Percentiles rank a stretch among this genome's conserved stretches.
These are phyloP conservation scores for Lepidium sativum DNA, from an alignment of 345 rosid species.

Conservation along the genomic window DNA sequence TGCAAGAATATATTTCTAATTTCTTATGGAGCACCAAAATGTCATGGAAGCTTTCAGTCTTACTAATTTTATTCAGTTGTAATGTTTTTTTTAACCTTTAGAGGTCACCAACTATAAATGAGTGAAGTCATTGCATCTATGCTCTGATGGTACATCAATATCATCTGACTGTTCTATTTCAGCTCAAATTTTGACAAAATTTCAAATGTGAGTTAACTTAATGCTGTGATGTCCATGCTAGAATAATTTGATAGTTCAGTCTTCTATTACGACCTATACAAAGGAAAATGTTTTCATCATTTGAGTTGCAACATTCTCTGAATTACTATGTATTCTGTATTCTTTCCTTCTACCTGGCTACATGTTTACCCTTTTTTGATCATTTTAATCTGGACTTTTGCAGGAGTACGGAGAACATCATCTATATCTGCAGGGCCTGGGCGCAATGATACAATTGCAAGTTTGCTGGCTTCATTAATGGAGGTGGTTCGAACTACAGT, in stretches of 20 bases:
- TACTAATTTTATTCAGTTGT: neutral
- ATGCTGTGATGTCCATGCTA: neutral
- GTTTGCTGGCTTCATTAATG: constrained; percentile 87
- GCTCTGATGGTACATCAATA: constrained; percentile 5
- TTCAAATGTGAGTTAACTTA: neutral
- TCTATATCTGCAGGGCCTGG: constrained; percentile 57
- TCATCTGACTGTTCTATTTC: constrained; percentile 2
- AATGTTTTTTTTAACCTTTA: neutral
- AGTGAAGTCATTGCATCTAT: constrained; percentile 1
- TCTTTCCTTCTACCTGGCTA: neutral
- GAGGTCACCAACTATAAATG: neutral
- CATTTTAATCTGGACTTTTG: constrained; percentile 1
- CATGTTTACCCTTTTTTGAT: neutral
- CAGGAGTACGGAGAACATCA: constrained; percentile 61
- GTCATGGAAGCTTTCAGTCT: constrained; percentile 4
- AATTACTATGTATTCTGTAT: neutral
- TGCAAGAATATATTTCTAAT: constrained; percentile 1
- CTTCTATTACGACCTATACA: neutral
- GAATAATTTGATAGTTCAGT: neutral
- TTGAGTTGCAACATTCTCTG: neutral
- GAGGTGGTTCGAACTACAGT: constrained; percentile 99
- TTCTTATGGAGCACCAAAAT: constrained; percentile 2
- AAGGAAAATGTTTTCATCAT: neutral
- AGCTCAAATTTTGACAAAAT: neutral
- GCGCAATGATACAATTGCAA: constrained; percentile 82